Evolutionary conservation across 2,329 filamentous ascomycete genomes (phyloP).

Genomic region (Colletotrichum musicola): DNA sequence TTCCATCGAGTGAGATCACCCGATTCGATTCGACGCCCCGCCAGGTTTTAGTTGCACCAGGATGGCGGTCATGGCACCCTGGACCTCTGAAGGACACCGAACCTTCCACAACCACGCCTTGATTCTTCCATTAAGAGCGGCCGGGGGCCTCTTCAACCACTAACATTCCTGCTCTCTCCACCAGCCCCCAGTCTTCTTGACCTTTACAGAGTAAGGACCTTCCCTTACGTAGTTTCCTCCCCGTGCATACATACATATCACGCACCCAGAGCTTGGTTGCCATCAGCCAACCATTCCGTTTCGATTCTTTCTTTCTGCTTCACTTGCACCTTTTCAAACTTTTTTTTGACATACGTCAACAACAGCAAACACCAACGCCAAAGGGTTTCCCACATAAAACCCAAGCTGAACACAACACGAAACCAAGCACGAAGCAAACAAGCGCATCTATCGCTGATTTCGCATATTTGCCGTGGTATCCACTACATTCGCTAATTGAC

Average conservation of each 20-base stretch:
- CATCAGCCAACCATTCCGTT: constrained; percentile 29
- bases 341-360: constrained; percentile 41
- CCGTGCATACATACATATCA: constrained; percentile 38
- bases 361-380: constrained; percentile 5
- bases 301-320: constrained; percentile 22
- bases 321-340: neutral
- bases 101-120: constrained; percentile 43
- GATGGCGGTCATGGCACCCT: constrained; percentile 34
- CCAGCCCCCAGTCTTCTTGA: constrained; percentile 18
- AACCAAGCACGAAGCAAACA: no score
- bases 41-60: constrained; percentile 32
- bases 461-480: constrained; percentile 5
- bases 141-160: constrained; percentile 28
- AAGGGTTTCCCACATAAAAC: neutral
- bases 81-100: constrained; percentile 38
- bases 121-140: constrained; percentile 35
- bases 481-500: constrained; percentile 14
- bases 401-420: no score
- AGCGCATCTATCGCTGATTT: no score
- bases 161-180: neutral
- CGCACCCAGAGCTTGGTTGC: constrained; percentile 5
- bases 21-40: constrained; percentile 36
- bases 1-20: constrained; percentile 39
- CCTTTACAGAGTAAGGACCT: constrained; percentile 27
- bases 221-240: constrained; percentile 14